A percentile compares a stretch with the other conserved stretches of the same genome.
Conservation (phyloP, 179 eudicot species). For the Carnegiea gigantea region DNA sequence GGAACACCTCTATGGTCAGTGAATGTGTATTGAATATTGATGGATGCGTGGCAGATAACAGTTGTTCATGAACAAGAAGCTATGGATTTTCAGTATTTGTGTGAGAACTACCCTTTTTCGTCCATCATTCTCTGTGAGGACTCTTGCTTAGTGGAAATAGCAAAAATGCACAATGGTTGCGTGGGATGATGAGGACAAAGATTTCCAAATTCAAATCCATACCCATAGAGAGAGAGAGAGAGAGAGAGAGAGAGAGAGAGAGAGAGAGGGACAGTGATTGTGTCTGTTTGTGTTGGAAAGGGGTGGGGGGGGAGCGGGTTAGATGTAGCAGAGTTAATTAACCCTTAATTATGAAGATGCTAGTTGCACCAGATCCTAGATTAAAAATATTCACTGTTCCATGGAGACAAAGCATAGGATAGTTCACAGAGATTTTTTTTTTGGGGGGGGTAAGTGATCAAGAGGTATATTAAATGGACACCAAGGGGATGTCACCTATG, state of each 20-base stretch:
- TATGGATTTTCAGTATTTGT: not conserved
- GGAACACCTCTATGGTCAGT: no score
- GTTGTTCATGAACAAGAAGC: conserved; percentile 1
- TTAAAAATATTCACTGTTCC: not conserved
- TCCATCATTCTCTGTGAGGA: not conserved
- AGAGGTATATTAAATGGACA: no score
- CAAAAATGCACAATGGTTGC: not conserved
- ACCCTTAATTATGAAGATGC: not conserved
- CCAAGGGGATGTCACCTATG: no score
- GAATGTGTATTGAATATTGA: no score
- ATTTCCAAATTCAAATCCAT: not conserved
- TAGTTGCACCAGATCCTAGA: not conserved
- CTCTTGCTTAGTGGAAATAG: not conserved
- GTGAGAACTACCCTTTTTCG: not conserved
- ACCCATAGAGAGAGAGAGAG: not conserved
- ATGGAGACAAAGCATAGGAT: not conserved
- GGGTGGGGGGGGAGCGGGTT: not conserved
- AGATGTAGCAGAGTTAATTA: not conserved
- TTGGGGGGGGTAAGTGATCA: no score
- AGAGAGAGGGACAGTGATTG: no score
- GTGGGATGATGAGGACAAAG: not conserved
- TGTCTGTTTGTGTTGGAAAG: no score
- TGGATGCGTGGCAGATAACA: not conserved
- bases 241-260: not conserved
- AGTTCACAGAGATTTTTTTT: no score